Conservation (phyloP, 371 early-diverging fungal species). For the Mortierella sp. region DNA sequence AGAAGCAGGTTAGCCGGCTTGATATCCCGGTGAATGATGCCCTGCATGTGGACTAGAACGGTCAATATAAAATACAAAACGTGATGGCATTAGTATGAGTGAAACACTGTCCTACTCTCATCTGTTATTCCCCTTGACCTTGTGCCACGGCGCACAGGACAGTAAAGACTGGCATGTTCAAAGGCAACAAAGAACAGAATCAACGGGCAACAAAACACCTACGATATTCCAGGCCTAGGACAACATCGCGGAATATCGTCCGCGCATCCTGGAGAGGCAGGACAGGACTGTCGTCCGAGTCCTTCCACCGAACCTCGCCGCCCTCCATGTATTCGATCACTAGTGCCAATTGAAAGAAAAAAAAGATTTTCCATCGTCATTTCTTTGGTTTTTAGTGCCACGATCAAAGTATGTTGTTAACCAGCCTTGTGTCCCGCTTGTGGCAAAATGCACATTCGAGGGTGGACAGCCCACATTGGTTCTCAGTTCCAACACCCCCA, state of each 20-base stretch:
- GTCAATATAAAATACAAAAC: too few species aligned
- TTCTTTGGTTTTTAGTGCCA: not conserved
- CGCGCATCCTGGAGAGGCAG: slow-evolving; percentile 76
- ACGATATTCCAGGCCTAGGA: slow-evolving; percentile 94
- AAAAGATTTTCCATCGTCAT: not conserved
- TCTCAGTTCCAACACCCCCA: not conserved
- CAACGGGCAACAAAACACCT: slow-evolving; percentile 90
- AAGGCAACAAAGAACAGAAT: slow-evolving; percentile 38
- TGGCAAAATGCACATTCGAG: not conserved
- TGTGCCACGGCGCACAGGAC: slow-evolving; percentile 16
- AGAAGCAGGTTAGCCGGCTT: slow-evolving; percentile 94
- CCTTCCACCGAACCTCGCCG: slow-evolving; percentile 93
- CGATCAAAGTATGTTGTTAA: not conserved
- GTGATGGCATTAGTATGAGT: not conserved
- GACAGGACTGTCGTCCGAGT: slow-evolving; percentile 75
- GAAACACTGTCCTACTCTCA: not conserved
- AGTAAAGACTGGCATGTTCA: slow-evolving; percentile 71
- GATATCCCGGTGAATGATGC: slow-evolving; percentile 96
- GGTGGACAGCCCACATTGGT: not conserved
- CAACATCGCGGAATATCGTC: slow-evolving; percentile 92
- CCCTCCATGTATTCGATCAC: slow-evolving; percentile 87
- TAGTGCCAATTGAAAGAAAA: not conserved
- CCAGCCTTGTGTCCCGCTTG: not conserved
- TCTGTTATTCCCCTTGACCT: not conserved
- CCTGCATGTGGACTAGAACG: too few species aligned